Evolutionary conservation across 768 basidiomycete species (phyloP).

Genomic region (Rhizopogon rudus): DNA sequence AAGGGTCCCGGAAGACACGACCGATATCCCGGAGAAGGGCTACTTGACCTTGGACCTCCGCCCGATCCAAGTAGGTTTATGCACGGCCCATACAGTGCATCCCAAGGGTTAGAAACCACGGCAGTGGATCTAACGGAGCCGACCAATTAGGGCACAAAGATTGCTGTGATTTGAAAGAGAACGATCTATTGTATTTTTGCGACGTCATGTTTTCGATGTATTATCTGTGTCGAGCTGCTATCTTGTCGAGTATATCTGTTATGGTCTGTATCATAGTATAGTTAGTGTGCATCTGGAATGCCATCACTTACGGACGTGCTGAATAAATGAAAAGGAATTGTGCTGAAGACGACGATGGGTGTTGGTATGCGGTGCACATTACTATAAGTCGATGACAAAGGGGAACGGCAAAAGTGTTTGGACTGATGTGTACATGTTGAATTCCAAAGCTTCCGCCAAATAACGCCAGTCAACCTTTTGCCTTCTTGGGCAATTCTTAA

Average conservation of each 20-base stretch:
- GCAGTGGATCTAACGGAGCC: not conserved
- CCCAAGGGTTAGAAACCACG: slow-evolving; percentile 1
- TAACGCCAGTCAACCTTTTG: slow-evolving; percentile 6
- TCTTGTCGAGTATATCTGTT: not conserved
- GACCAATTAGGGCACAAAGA: not conserved
- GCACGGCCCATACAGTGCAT: not conserved
- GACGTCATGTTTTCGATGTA: slow-evolving; percentile 1
- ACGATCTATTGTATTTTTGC: not conserved
- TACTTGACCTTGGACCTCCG: slow-evolving; percentile 9
- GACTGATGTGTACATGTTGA: slow-evolving; percentile 14
- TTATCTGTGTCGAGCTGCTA: not conserved
- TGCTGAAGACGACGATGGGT: not conserved
- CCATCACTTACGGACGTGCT: not conserved
- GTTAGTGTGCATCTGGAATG: slow-evolving; percentile 4
- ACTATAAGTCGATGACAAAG: not conserved
- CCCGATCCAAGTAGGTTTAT: slow-evolving; percentile 3
- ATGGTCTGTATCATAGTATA: slow-evolving; percentile 7
- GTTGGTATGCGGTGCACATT: too few relatives aligned
- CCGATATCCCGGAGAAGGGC: slow-evolving; percentile 12
- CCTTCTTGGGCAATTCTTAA: not conserved
- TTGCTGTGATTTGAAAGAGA: not conserved
- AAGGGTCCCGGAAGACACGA: not conserved
- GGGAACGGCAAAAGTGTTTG: slow-evolving; percentile 1
- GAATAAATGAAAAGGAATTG: not conserved
- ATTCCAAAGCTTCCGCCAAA: slow-evolving; percentile 4